Evolutionary conservation across 441 rosid species (phyloP).

Genomic region (Sinapis alba): DNA sequence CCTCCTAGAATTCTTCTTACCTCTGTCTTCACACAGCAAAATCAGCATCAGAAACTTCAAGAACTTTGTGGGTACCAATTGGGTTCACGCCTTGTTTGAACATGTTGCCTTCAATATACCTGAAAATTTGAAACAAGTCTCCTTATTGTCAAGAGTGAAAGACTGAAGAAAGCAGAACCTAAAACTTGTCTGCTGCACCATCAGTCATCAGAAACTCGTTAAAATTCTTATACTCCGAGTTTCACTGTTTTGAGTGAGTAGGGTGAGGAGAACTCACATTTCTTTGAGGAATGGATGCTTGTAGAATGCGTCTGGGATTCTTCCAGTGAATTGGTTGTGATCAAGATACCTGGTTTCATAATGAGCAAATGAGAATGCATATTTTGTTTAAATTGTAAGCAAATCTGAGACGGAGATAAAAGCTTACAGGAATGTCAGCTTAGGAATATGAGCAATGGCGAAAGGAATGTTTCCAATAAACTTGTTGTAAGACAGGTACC

Average conservation of each 20-base stretch:
- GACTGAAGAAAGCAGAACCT: too few relatives aligned
- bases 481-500: conserved; percentile 88
- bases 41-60: conserved; percentile 75
- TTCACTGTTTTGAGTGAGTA: neutral
- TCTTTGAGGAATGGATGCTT: conserved; percentile 78
- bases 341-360: conserved; percentile 62
- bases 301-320: conserved; percentile 68
- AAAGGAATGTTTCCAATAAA: conserved; percentile 82
- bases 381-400: neutral
- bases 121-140: conserved; percentile 28
- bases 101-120: conserved; percentile 72
- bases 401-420: neutral
- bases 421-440: conserved; percentile 84
- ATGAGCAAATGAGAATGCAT: conserved; percentile 15
- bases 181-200: conserved; percentile 14
- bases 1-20: conserved; percentile 11
- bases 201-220: neutral
- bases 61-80: conserved; percentile 63
- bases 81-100: conserved; percentile 70
- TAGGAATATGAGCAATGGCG: conserved; percentile 78
- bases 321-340: conserved; percentile 75
- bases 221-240: neutral
- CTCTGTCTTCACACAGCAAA: conserved; percentile 50
- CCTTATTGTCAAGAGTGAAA: conserved; percentile 5
- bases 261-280: conserved; percentile 52